These are phyloP conservation scores for Hyphopichia pseudoburtonii DNA, from an alignment of 1,139 yeast species.

Conservation along the genomic window DNA sequence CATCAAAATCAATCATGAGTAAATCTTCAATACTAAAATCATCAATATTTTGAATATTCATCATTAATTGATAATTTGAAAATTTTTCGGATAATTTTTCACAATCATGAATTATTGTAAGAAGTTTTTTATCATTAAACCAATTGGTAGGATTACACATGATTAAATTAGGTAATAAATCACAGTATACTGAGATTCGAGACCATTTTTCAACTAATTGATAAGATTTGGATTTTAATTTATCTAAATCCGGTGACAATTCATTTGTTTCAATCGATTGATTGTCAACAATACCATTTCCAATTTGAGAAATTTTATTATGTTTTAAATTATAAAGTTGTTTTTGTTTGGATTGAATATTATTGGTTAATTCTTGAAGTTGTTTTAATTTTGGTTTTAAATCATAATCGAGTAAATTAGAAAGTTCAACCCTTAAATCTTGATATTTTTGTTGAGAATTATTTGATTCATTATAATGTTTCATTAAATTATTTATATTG, in stretches of 20 bases:
- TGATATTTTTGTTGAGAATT: constrained; percentile 8
- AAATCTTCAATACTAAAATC: constrained; percentile 1
- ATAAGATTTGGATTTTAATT: constrained; percentile 8
- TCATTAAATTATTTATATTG: constrained; percentile 17
- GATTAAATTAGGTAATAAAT: constrained; percentile 31
- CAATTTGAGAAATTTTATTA: constrained; percentile 1
- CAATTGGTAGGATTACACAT: constrained; percentile 36
- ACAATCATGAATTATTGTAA: constrained; percentile 27
- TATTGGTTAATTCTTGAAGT: constrained; percentile 14
- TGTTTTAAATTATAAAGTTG: constrained; percentile 6
- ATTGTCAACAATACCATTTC: constrained; percentile 5
- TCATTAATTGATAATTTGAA: constrained; percentile 18
- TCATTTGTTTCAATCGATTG: constrained; percentile 3
- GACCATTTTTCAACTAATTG: constrained; percentile 24
- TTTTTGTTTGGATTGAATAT: constrained; percentile 13
- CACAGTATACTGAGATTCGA: constrained; percentile 23
- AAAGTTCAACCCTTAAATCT: constrained; percentile 2
- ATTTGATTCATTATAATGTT: constrained; percentile 13
- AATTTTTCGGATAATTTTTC: constrained; percentile 22
- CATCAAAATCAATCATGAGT: constrained; percentile 3
- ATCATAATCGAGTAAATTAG: constrained; percentile 1
- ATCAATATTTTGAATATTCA: constrained; percentile 11
- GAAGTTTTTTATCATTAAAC: constrained; percentile 30
- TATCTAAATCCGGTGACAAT: constrained; percentile 3
- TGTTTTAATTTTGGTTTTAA: constrained; percentile 14